Evolutionary conservation across 192 early-diverging fungal species (phyloP).

Genomic region (Backusella tarrabulga): DNA sequence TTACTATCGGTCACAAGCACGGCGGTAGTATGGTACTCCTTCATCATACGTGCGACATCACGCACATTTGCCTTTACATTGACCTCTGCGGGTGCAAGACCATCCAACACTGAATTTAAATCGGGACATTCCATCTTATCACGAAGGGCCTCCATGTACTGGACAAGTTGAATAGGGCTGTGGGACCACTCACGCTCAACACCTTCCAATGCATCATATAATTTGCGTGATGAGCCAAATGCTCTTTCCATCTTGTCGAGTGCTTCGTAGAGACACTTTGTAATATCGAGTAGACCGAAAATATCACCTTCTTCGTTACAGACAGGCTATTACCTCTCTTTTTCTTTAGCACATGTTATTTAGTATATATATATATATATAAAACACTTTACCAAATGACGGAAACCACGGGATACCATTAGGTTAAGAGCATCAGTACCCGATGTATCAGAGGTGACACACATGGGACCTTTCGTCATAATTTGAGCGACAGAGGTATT

Average conservation of each 20-base stretch:
- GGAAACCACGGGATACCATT: constrained; percentile 77
- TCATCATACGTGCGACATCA: constrained; percentile 74
- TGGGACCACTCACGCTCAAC: constrained; percentile 75
- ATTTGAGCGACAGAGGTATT: constrained; percentile 64
- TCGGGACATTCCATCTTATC: constrained; percentile 89
- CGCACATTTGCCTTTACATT: constrained; percentile 64
- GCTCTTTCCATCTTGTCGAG: constrained; percentile 82
- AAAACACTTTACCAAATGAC: constrained; percentile 54
- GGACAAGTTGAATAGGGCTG: constrained; percentile 56
- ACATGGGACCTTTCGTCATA: constrained; percentile 82
- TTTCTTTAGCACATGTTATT: too few relatives aligned
- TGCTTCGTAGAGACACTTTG: constrained; percentile 80
- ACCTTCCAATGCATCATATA: constrained; percentile 77
- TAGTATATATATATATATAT: background rate
- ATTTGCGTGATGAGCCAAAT: constrained; percentile 70
- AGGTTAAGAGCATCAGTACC: constrained; percentile 78
- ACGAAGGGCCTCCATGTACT: constrained; percentile 65
- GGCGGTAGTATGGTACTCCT: constrained; percentile 68
- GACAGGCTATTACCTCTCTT: constrained; percentile 45
- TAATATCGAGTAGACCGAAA: constrained; percentile 78
- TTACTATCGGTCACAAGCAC: constrained; percentile 67
- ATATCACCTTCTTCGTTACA: constrained; percentile 78
- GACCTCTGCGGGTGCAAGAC: constrained; percentile 56
- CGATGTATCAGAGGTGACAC: constrained; percentile 74
- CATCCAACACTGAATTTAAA: constrained; percentile 75